phyloP scores from a whole-genome alignment of 1,139 yeast species.

The Magnusiomyces sp. region DNA sequence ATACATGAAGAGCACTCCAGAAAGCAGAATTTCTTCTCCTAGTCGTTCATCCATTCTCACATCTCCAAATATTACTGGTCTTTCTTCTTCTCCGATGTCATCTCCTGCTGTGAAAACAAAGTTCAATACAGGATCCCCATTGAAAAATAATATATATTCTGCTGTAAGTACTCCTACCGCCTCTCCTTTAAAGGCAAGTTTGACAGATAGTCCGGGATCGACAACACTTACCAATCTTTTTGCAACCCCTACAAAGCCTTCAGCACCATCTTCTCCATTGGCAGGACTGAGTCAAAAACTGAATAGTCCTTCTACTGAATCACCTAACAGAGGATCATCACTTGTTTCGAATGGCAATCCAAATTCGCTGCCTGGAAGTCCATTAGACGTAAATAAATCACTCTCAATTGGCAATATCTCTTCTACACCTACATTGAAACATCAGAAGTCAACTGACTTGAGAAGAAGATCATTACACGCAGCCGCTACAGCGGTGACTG shows the following conservation, averaged over 20 bases:
- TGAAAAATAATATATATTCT: no score
- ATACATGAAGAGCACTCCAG: not conserved
- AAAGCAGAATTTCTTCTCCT: not conserved
- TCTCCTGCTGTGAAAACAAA: not conserved
- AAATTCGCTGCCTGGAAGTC: not conserved
- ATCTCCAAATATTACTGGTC: not conserved
- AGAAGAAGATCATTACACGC: not conserved
- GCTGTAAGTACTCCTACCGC: not conserved
- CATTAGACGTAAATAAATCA: not conserved
- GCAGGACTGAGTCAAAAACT: slow-evolving; percentile 11
- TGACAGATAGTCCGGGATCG: not conserved
- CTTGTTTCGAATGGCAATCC: not conserved
- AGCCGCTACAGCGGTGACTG: not conserved
- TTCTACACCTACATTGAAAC: slow-evolving; percentile 1
- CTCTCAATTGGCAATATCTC: not conserved
- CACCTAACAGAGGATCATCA: not conserved
- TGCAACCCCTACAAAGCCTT: no score
- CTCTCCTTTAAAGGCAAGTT: not conserved
- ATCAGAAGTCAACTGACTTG: not conserved
- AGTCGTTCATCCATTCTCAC: no score
- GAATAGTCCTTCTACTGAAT: slow-evolving; percentile 1
- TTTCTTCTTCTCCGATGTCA: not conserved
- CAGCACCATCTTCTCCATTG: slow-evolving; percentile 6
- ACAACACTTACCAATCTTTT: not conserved
- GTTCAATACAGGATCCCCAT: not conserved